These are phyloP conservation scores for Aspergillus costaricaensis DNA, from an alignment of 2,329 filamentous ascomycete genomes.

Conservation along the genomic window DNA sequence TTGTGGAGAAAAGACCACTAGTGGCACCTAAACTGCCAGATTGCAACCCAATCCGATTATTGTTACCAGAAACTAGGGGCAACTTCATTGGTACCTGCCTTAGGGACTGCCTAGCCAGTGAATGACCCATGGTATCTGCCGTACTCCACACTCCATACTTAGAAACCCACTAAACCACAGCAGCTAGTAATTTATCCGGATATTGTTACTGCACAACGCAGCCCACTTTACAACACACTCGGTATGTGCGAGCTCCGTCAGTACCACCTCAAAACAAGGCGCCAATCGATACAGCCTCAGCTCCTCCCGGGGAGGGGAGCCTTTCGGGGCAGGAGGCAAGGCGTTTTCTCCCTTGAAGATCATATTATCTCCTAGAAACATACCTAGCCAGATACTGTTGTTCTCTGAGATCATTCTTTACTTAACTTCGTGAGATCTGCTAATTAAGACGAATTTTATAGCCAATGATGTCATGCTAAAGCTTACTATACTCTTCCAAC, in stretches of 20 bases:
- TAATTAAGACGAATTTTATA: background rate
- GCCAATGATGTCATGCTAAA: background rate
- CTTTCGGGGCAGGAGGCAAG: background rate
- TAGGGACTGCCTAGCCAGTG: constrained; percentile 18
- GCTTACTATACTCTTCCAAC: no score
- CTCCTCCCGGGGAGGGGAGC: background rate
- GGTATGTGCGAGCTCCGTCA: background rate
- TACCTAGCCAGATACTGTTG: no score
- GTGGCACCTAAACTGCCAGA: constrained; percentile 9
- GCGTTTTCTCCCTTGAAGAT: constrained; percentile 1
- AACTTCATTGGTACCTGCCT: constrained; percentile 24
- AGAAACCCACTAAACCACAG: constrained; percentile 16
- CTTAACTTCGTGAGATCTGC: no score
- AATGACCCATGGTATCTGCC: constrained; percentile 17
- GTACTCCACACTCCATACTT: constrained; percentile 25
- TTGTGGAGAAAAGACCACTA: constrained; percentile 19
- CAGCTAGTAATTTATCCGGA: background rate
- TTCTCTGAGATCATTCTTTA: no score
- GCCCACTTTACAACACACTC: background rate
- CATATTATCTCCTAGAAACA: background rate
- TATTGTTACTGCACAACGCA: constrained; percentile 2
- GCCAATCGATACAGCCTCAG: background rate
- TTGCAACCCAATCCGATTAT: constrained; percentile 24
- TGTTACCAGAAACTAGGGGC: constrained; percentile 11
- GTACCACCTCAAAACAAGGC: background rate